A percentile compares a stretch with the other conserved stretches of the same genome.
Conservation (phyloP, 139 green algal genomes). For the Auxenochlorella protothecoides region DNA sequence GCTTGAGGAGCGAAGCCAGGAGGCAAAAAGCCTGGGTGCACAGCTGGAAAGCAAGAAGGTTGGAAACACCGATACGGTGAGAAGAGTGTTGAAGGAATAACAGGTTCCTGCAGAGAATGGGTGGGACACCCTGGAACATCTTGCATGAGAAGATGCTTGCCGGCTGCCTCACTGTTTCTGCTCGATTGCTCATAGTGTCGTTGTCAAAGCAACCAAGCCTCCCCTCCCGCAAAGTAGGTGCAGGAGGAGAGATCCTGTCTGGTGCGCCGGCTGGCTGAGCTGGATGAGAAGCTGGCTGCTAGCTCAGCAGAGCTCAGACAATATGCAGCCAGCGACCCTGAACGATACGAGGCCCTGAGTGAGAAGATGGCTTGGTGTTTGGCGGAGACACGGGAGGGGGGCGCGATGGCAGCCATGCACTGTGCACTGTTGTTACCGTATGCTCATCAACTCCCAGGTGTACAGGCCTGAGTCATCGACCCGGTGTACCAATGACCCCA, state of each 20-base stretch:
- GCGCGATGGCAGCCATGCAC: no score
- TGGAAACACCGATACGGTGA: constrained; percentile 39
- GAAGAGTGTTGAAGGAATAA: neutral
- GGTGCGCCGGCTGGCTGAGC: constrained; percentile 12
- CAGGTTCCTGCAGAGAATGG: neutral
- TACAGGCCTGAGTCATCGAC: neutral
- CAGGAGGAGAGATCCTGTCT: constrained; percentile 26
- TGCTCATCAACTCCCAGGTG: no score
- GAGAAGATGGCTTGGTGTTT: neutral
- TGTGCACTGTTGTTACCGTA: no score
- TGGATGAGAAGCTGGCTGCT: constrained; percentile 24
- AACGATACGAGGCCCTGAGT: constrained; percentile 30
- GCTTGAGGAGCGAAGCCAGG: neutral
- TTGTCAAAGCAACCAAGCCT: no score
- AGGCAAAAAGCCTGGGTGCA: constrained; percentile 12
- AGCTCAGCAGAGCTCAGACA: constrained; percentile 7
- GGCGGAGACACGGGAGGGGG: no score
- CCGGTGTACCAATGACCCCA: no score
- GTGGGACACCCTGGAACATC: neutral
- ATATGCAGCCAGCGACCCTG: constrained; percentile 51
- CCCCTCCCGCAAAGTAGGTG: neutral
- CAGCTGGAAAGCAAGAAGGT: constrained; percentile 24
- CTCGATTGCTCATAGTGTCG: no score
- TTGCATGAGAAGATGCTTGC: neutral
- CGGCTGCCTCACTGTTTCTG: neutral